Conservation (phyloP, 805 yeast species). For the Tanozyma kutaoensis region DNA sequence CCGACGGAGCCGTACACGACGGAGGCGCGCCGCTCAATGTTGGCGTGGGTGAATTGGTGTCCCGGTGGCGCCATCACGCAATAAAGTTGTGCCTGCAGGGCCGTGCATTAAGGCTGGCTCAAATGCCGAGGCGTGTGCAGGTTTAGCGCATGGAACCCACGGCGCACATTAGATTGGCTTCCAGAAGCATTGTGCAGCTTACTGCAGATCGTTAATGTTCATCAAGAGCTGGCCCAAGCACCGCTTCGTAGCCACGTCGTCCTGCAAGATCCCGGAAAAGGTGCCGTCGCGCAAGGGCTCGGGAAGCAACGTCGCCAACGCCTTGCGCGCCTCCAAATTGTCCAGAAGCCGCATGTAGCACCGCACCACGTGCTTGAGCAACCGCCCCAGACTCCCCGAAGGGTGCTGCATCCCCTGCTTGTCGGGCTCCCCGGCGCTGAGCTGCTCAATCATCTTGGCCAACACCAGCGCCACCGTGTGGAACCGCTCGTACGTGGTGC, state of each 20-base stretch:
- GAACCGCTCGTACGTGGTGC: slow-evolving; percentile 91
- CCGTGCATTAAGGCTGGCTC: too few relatives aligned
- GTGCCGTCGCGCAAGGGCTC: slow-evolving; percentile 82
- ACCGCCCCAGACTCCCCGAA: slow-evolving; percentile 52
- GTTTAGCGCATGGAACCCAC: too few relatives aligned
- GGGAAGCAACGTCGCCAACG: slow-evolving; percentile 72
- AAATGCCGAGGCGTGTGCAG: too few relatives aligned
- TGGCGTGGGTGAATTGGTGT: slow-evolving; percentile 28
- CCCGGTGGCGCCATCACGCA: too few relatives aligned
- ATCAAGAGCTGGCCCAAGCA: slow-evolving; percentile 74
- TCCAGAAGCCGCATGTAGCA: slow-evolving; percentile 87
- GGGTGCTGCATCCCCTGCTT: slow-evolving; percentile 3
- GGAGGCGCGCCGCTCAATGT: slow-evolving; percentile 36
- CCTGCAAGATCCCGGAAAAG: slow-evolving; percentile 63
- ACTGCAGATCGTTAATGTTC: slow-evolving; percentile 29
- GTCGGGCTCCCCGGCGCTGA: slow-evolving; percentile 19
- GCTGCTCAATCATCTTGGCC: slow-evolving; percentile 78
- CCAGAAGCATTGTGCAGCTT: too few relatives aligned
- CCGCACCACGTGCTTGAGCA: slow-evolving; percentile 85
- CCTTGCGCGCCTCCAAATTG: slow-evolving; percentile 80
- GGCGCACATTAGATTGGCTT: too few relatives aligned
- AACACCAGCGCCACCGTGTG: slow-evolving; percentile 87
- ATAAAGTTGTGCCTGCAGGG: too few relatives aligned
- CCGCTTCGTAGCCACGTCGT: slow-evolving; percentile 78
- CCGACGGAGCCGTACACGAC: slow-evolving; percentile 39